These are phyloP conservation scores for Avena sativa DNA, from an alignment of 176 grass and related monocot genomes.

Conservation along the genomic window DNA sequence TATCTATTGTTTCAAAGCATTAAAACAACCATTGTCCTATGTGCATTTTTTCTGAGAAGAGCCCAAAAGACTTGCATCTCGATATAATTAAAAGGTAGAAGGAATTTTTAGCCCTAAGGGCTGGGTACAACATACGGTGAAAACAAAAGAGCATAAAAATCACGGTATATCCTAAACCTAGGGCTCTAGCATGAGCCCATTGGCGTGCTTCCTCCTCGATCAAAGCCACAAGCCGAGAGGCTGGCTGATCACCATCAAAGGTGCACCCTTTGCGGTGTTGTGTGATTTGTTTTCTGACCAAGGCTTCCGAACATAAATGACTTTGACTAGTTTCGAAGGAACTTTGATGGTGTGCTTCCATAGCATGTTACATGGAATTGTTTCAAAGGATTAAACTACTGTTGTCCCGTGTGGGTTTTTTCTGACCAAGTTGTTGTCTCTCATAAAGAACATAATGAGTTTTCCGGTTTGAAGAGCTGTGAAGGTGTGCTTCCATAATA, in stretches of 20 bases:
- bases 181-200: neutral
- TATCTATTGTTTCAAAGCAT: slow-evolving; percentile 21
- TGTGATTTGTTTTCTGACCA: neutral
- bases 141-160: neutral
- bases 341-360: neutral
- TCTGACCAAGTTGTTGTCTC: slow-evolving; percentile 9
- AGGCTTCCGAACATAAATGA: slow-evolving; percentile 17
- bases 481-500: slow-evolving; percentile 3
- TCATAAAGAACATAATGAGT: slow-evolving; percentile 6
- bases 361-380: neutral
- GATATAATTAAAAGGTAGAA: neutral
- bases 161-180: neutral
- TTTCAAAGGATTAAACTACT: neutral
- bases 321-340: slow-evolving; percentile 34
- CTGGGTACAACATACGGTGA: neutral
- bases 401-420: neutral
- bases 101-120: neutral
- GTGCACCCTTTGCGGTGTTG: neutral
- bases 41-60: neutral
- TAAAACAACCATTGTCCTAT: neutral
- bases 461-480: slow-evolving; percentile 31
- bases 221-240: neutral
- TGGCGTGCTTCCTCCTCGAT: neutral
- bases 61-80: neutral
- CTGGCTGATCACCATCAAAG: neutral